These are phyloP conservation scores for Physcomitrium patens DNA, from an alignment of 225 moss, liverwort and hornwort species.

Conservation along the genomic window DNA sequence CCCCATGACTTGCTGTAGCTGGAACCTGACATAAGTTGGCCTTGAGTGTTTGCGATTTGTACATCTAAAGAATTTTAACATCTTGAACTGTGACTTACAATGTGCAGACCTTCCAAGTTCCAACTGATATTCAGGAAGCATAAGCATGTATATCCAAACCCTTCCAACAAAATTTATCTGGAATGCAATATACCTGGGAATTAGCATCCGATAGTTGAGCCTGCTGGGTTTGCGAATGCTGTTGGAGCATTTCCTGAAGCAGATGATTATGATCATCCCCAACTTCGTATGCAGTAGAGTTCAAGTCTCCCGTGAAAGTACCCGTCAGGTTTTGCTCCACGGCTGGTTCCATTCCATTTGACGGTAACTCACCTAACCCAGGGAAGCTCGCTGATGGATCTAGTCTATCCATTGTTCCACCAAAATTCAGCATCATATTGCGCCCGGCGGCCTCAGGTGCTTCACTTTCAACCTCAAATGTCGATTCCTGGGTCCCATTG, in stretches of 20 bases:
- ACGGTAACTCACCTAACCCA: constrained; percentile 51
- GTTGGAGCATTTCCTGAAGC: constrained; percentile 71
- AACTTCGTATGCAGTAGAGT: constrained; percentile 48
- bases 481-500: constrained; percentile 26
- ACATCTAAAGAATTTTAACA: too few species aligned
- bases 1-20: constrained; percentile 36
- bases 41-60: not conserved
- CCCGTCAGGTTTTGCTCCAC: constrained; percentile 42
- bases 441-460: not conserved
- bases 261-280: constrained; percentile 67
- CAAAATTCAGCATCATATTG: constrained; percentile 28
- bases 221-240: constrained; percentile 40
- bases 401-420: constrained; percentile 24
- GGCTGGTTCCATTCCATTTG: constrained; percentile 30
- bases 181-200: constrained; percentile 30
- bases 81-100: not conserved
- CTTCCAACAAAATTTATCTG: not conserved
- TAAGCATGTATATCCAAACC: not conserved
- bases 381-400: constrained; percentile 48
- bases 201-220: constrained; percentile 39
- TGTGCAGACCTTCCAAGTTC: not conserved
- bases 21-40: constrained; percentile 29
- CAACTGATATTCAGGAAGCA: not conserved
- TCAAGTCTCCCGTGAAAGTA: constrained; percentile 56
- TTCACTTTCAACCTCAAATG: constrained; percentile 40